These are phyloP conservation scores for Bullera alba DNA, from an alignment of 768 basidiomycete genomes.

Conservation along the genomic window DNA sequence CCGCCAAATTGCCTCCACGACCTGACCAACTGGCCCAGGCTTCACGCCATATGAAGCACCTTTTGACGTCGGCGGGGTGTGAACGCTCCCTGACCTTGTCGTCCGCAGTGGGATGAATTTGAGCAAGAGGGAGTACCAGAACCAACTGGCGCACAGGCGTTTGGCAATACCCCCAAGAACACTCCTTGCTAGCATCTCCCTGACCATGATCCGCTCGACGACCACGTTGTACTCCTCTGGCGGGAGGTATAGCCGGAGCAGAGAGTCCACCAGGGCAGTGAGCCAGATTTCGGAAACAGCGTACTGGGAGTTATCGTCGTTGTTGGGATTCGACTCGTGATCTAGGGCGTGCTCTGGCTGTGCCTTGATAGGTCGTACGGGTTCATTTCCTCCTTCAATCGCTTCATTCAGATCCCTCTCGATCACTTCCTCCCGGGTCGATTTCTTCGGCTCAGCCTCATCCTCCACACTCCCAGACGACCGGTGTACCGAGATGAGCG, in stretches of 20 bases:
- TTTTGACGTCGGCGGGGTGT: too few relatives aligned
- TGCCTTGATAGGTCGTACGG: not conserved
- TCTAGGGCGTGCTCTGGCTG: not conserved
- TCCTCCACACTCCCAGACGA: too few relatives aligned
- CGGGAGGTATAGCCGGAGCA: constrained; percentile 68
- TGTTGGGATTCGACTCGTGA: not conserved
- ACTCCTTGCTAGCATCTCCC: constrained; percentile 75
- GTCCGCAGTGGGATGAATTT: too few relatives aligned
- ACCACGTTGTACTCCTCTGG: constrained; percentile 64
- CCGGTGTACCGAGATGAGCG: constrained; percentile 20
- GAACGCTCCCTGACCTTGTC: too few relatives aligned
- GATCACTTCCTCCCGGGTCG: too few relatives aligned
- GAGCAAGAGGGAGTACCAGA: constrained; percentile 65
- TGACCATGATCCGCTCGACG: constrained; percentile 66
- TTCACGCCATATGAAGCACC: too few relatives aligned
- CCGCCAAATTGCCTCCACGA: too few relatives aligned
- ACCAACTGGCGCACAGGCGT: constrained; percentile 80
- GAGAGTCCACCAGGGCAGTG: constrained; percentile 54
- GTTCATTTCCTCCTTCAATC: too few relatives aligned
- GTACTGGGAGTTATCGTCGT: constrained; percentile 5
- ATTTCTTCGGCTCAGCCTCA: too few relatives aligned
- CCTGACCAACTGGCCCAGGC: too few relatives aligned
- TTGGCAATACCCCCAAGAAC: constrained; percentile 56
- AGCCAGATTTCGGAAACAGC: constrained; percentile 30
- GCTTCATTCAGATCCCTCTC: too few relatives aligned